Evolutionary conservation across 345 rosid genomes (phyloP), one percentile per base, ranked within the genome.

Genomic region (Moricandia moricandioides): DNA sequence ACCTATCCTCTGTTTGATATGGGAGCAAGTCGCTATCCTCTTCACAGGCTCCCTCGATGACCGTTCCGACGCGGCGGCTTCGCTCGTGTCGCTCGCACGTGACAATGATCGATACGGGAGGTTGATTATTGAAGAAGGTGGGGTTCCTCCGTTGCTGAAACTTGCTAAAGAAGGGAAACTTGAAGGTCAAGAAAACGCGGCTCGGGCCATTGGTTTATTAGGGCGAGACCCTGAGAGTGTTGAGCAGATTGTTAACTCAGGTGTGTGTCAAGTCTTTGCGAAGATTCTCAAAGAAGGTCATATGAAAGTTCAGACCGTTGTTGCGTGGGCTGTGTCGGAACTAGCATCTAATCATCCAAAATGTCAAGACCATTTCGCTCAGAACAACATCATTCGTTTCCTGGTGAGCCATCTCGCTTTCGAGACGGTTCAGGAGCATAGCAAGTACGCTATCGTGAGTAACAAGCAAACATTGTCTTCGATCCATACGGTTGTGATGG

Each of bases 101-200:
- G 97, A 93, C 76, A 91, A 88, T 7, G 91, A 88, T 57, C 79
- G 92, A 0, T 88, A 91, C 59, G 91, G 91, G 13, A 88, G 82
- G 69, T 62, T 93, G 81, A 89, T 93, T 17, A 86, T 93, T 3
- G 94, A 93, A 79, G 97, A 93, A 85, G 97, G 96, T 2, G 97
- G 98, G 0, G 84, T 93, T 4, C 85, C 96, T 6, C 91, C 97
- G 0, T 81, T 89, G 84, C 51, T 93, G 79, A 89, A 89, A 47
- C 68, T 93, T 8, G 93, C 89, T 10, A 88, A 91, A 60, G 96
- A 91, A 76, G 97, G 96, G 14, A 82, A 73, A 27, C 69, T 82
- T 78, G 96, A 93, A 37, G 96, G 90, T 61, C 96, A 88, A 81
- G 97, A 89, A 54, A 88, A 85, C 59, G 92, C 96, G 4, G 96